Evolutionary conservation across 495 filamentous ascomycete species (phyloP).

Genomic region (Penicillium herquei): DNA sequence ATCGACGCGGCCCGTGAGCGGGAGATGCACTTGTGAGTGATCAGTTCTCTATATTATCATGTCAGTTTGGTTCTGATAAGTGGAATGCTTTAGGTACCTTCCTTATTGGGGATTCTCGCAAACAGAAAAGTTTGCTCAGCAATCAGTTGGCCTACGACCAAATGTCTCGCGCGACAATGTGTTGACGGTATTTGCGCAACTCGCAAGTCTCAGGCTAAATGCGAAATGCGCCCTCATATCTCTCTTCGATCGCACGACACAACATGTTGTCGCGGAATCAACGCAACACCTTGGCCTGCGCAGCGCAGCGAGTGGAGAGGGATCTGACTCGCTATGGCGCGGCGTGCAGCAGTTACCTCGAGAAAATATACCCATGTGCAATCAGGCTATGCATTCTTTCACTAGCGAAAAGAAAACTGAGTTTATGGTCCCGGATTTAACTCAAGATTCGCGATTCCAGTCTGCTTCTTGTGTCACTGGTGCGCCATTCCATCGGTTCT

Average conservation of each 20-base stretch:
- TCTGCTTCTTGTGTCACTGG: conserved; percentile 29
- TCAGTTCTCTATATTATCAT: too few relatives aligned
- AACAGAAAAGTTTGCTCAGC: conserved; percentile 15
- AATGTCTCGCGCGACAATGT: conserved; percentile 17
- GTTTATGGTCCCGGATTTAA: conserved; percentile 30
- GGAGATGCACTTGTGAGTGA: conserved; percentile 20
- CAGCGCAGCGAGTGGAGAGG: conserved; percentile 22
- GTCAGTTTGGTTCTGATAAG: too few relatives aligned
- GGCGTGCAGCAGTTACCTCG: conserved; percentile 33
- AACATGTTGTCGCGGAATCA: conserved; percentile 51
- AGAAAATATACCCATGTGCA: conserved; percentile 18
- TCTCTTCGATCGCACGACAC: conserved; percentile 29
- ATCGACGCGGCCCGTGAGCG: conserved; percentile 18
- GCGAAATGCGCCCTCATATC: conserved; percentile 36
- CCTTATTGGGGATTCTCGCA: conserved; percentile 18
- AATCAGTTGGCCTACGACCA: conserved; percentile 10
- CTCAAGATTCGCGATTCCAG: conserved; percentile 27
- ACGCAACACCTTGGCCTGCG: conserved; percentile 42
- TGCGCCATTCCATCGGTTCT: conserved; percentile 30
- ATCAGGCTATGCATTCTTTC: conserved; percentile 33
- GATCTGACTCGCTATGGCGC: conserved; percentile 34
- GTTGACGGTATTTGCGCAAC: conserved; percentile 47
- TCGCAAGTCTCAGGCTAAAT: conserved; percentile 40
- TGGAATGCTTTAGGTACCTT: conserved; percentile 6
- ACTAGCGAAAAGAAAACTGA: conserved; percentile 30